These are phyloP conservation scores for Pulveroboletus frians DNA, from an alignment of 768 basidiomycete species.

Conservation along the genomic window DNA sequence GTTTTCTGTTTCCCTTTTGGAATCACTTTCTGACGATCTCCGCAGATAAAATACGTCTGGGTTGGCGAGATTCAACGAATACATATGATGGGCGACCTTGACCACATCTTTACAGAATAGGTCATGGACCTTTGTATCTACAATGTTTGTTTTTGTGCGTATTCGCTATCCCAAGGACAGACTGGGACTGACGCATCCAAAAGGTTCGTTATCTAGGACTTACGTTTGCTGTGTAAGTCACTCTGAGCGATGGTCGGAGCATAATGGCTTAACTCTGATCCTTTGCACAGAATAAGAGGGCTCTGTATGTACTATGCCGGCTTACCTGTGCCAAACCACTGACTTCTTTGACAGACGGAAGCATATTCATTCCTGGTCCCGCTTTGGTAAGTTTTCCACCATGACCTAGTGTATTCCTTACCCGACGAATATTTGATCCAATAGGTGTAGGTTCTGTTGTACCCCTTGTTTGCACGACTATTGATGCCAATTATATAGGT, in stretches of 20 bases:
- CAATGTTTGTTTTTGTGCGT: constrained; percentile 17
- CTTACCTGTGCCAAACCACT: not conserved
- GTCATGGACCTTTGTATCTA: constrained; percentile 13
- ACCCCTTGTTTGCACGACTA: no score
- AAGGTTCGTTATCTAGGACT: constrained; percentile 21
- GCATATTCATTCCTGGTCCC: constrained; percentile 17
- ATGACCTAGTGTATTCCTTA: not conserved
- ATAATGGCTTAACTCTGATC: not conserved
- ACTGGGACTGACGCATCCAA: not conserved
- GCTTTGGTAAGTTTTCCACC: constrained; percentile 1
- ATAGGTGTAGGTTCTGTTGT: constrained; percentile 12
- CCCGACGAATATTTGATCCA: not conserved
- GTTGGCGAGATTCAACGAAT: constrained; percentile 4
- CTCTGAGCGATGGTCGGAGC: not conserved
- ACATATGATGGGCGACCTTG: not conserved
- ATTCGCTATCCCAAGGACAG: not conserved
- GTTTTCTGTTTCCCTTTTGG: not conserved
- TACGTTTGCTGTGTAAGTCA: constrained; percentile 7
- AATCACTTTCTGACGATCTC: not conserved
- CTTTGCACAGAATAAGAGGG: not conserved
- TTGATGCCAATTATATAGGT: constrained; percentile 7
- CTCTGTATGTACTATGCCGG: constrained; percentile 5
- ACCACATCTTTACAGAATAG: constrained; percentile 7
- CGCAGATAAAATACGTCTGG: constrained; percentile 16
- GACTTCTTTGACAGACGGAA: constrained; percentile 10